Percentiles rank a stretch among this genome's conserved stretches.
phyloP scores from a whole-genome alignment of 2,329 filamentous ascomycete genomes.

The Phialocephala subalpina region DNA sequence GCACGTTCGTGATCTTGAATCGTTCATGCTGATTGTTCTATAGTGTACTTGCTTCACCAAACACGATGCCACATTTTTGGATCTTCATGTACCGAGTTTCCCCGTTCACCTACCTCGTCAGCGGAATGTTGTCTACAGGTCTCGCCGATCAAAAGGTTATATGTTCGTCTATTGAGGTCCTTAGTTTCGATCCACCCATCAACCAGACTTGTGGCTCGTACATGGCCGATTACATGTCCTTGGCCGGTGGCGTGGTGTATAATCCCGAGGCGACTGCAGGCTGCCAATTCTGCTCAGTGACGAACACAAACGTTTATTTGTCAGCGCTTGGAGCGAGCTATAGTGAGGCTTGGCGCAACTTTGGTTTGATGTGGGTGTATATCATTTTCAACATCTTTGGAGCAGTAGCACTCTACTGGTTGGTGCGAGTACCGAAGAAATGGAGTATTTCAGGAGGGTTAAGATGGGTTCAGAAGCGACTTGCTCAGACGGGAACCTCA shows the following conservation, averaged over 20 bases:
- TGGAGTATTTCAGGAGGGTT: too few species aligned
- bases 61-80: slow-evolving; percentile 76
- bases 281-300: slow-evolving; percentile 65
- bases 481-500: too few species aligned
- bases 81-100: slow-evolving; percentile 86
- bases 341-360: slow-evolving; percentile 70
- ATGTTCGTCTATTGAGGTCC: slow-evolving; percentile 75
- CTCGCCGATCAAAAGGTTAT: slow-evolving; percentile 71
- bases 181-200: slow-evolving; percentile 68
- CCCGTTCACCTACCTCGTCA: slow-evolving; percentile 83
- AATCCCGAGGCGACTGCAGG: slow-evolving; percentile 57
- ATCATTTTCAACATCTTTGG: slow-evolving; percentile 61
- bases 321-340: too few species aligned
- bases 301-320: slow-evolving; percentile 63
- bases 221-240: slow-evolving; percentile 57
- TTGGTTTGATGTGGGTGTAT: slow-evolving; percentile 67
- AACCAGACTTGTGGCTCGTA: slow-evolving; percentile 69
- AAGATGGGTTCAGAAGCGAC: too few species aligned
- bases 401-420: slow-evolving; percentile 61
- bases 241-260: slow-evolving; percentile 61
- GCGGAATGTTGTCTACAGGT: slow-evolving; percentile 73
- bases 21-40: slow-evolving; percentile 6
- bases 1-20: too few species aligned
- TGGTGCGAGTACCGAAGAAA: slow-evolving; percentile 54
- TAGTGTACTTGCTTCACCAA: slow-evolving; percentile 72